Evolutionary conservation across 495 filamentous ascomycete genomes (phyloP), one percentile per base, ranked within the genome.

Genomic region (Xylaria palmicola): DNA sequence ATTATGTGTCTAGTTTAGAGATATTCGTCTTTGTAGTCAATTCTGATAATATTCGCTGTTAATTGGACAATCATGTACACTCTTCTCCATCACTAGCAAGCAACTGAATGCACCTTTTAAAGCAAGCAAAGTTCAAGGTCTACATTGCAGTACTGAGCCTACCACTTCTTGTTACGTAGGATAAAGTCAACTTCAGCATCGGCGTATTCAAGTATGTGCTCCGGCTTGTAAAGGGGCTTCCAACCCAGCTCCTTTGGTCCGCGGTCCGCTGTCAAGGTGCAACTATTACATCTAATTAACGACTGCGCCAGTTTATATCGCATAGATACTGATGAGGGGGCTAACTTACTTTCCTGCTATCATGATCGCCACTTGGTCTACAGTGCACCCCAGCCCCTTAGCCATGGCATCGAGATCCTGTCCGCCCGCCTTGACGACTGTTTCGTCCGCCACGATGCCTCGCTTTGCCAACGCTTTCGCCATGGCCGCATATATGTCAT

Each of bases 401-500:
- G 65, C 79, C 72, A 82, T 80, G 22, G 63, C 19, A 24, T 70
- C 67, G 37, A 80, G 50, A 6, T 55, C 69, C 4, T 40, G 37
- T 0, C 75, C 72, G 61, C 78, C 60, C 4, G 74, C 77, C 12
- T 64, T 12, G 6, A 52, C 29, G 2, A 81, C 71, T 0, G 30
- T 59, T 0, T 65, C 73, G 53, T 75, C 72, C 10, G 65, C 70
- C 6, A 82, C 62, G 13, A 74, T 53, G 3, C 63, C 60, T 5
- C 74, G 73, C 49, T 78, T 76, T 1, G 68, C 72, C 8, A 84
- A 62, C 6, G 68, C 68, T 10, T 61, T 63, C 0, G 73, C 79
- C 55, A 83, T 69, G 6, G 76, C 69, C 3, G 24, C 51, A 52
- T 82, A 83, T 1, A 84, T 29, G 51, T 81, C 75, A 34, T 79